Percentiles rank a stretch among this genome's conserved stretches.
Conservation (phyloP, 768 basidiomycete genomes). For the Sporobolomyces pararoseus region DNA sequence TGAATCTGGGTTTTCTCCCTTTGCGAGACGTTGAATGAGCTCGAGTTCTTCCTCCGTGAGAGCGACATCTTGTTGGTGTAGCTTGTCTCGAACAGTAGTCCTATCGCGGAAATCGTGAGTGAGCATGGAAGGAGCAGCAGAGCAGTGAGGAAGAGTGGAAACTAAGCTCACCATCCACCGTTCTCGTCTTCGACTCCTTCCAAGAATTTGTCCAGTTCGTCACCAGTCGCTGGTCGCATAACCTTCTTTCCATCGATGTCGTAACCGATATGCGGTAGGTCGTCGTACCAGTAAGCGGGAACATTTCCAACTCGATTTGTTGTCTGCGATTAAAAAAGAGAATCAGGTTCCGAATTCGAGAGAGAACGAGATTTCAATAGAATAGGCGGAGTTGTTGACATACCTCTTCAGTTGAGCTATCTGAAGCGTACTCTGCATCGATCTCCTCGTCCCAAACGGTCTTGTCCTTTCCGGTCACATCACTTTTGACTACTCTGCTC, state of each 20-base stretch:
- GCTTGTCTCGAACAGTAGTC: slow-evolving; percentile 90
- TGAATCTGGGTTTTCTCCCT: slow-evolving; percentile 84
- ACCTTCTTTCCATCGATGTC: slow-evolving; percentile 90
- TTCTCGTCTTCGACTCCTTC: slow-evolving; percentile 85
- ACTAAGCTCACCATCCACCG: slow-evolving; percentile 71
- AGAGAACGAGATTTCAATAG: slow-evolving; percentile 1
- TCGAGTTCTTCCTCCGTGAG: slow-evolving; percentile 87
- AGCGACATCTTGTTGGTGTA: slow-evolving; percentile 75
- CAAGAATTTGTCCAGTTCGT: slow-evolving; percentile 95
- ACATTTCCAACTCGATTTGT: slow-evolving; percentile 94
- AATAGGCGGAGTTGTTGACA: slow-evolving; percentile 45
- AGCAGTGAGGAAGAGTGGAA: slow-evolving; percentile 36
- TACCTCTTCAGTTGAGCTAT: slow-evolving; percentile 88
- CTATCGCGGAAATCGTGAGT: slow-evolving; percentile 50
- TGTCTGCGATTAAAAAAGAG: slow-evolving; percentile 55
- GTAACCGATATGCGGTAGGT: slow-evolving; percentile 98
- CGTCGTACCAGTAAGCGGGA: slow-evolving; percentile 98
- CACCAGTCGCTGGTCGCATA: slow-evolving; percentile 86
- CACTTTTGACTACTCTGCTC: slow-evolving; percentile 66
- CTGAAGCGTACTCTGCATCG: slow-evolving; percentile 83
- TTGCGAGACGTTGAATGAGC: slow-evolving; percentile 84
- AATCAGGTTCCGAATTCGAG: not conserved
- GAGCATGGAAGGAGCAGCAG: not conserved
- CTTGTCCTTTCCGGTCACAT: slow-evolving; percentile 63
- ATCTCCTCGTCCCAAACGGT: slow-evolving; percentile 57